Base-by-base conservation (phyloP, 257 asterid genomes). In the Nicotiana attenuata region DNA sequence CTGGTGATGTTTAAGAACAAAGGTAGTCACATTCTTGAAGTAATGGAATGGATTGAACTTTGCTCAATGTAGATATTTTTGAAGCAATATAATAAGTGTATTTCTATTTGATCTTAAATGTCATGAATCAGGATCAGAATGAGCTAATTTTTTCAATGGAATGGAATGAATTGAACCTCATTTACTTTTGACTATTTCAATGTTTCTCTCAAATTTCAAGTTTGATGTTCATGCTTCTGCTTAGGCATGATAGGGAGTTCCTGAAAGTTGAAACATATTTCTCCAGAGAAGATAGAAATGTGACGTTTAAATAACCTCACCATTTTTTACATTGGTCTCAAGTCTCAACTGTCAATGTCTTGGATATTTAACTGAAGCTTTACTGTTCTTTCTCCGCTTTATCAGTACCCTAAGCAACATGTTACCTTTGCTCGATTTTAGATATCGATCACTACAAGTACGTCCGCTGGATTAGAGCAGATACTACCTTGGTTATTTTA, bases 391-490 rank as follows among this genome's bases (percentile, higher is more conserved):
- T 38, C 6, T 4, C 28, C 3, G 17, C 77, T 65, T 14, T 19
- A 24, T 65, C 14, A 20, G 63, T 84, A 56, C 26, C 20, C 65
- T 76, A 8, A 65, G n/a, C 22, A 55, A 31, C 63, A 20, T 55
- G 16, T n/a, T n/a, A 20, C 31, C 24, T 78, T 22, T 7, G 7
- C 20, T 7, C 5, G 52, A 20, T 41, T 24, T 38, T 91, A 94
- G 98, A 88, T 92, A 79, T 91, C 96, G 76, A 87, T 94, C 69
- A 91, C 93, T 47, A 89, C 97, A 52, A 94, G 93, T 85, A 91
- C 98, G 55, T 91, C 98, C 67, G 96, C 92, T 60, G 88, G 96
- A 83, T 88, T 94, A 87, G 96, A 94, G 87, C 97, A 93, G 91
- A 92, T 88, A 60, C 86, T 94, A 22, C 98, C 97, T 0, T 93